Conservation (phyloP, 78 protist genomes). For the Guillardia theta region DNA sequence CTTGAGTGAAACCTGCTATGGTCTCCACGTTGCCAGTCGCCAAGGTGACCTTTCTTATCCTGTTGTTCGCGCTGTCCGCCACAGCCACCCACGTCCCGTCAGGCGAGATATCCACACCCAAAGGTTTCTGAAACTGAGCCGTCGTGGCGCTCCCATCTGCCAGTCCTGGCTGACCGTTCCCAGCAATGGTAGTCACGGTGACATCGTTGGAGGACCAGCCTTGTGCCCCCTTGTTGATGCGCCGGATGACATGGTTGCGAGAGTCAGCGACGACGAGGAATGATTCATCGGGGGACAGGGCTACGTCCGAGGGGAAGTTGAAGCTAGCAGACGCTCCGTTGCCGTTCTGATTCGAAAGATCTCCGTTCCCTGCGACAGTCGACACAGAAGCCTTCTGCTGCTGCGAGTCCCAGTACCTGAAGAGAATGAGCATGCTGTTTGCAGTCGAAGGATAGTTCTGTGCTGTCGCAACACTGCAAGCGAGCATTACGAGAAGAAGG, state of each 20-base stretch:
- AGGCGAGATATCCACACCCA: not conserved
- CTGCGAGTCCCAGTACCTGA: too few species aligned
- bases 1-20: not conserved
- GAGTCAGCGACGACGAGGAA: not conserved
- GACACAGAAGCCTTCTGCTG: too few species aligned
- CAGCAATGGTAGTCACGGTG: not conserved
- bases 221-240: too few species aligned
- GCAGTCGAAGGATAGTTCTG: too few species aligned
- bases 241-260: not conserved
- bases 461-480: too few species aligned
- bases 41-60: not conserved
- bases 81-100: not conserved
- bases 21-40: not conserved
- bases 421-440: too few species aligned
- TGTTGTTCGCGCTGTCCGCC: not conserved
- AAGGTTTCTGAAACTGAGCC: not conserved
- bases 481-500: too few species aligned
- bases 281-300: too few species aligned
- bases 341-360: too few species aligned
- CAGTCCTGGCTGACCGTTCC: not conserved
- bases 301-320: too few species aligned
- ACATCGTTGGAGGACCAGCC: not conserved
- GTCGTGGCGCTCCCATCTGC: not conserved
- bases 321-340: too few species aligned
- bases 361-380: too few species aligned